Conservation (phyloP, 2,329 filamentous ascomycete genomes). For the Fusarium cicatricum region DNA sequence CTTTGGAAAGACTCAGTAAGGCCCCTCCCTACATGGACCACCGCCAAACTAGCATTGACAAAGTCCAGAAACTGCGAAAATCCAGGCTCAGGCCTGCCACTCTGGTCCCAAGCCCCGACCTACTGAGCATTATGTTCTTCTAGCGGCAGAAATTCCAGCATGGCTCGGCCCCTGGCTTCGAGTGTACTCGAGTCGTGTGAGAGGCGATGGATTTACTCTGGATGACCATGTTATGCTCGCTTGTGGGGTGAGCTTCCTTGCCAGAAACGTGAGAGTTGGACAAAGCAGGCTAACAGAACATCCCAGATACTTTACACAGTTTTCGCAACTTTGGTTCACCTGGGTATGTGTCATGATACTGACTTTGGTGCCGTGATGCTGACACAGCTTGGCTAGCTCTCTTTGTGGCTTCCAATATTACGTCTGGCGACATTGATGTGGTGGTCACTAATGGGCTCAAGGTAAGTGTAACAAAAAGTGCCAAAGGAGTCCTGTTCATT, state of each 20-base stretch:
- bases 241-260: slow-evolving; percentile 42
- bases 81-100: slow-evolving; percentile 47
- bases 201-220: slow-evolving; percentile 41
- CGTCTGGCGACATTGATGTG: slow-evolving; percentile 6
- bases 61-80: slow-evolving; percentile 42
- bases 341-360: slow-evolving; percentile 5
- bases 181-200: slow-evolving; percentile 49
- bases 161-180: slow-evolving; percentile 47
- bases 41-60: slow-evolving; percentile 2
- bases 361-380: not conserved
- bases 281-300: slow-evolving; percentile 1
- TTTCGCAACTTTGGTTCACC: slow-evolving; percentile 22
- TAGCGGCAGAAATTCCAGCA: slow-evolving; percentile 49
- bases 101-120: slow-evolving; percentile 44
- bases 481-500: not conserved
- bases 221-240: slow-evolving; percentile 53
- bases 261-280: too few relatives aligned
- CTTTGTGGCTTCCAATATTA: slow-evolving; percentile 5
- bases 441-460: slow-evolving; percentile 27
- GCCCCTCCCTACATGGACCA: not conserved
- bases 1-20: slow-evolving; percentile 35
- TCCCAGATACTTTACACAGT: slow-evolving; percentile 38
- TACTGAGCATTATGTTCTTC: slow-evolving; percentile 44
- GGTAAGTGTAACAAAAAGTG: slow-evolving; percentile 9
- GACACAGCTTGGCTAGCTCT: slow-evolving; percentile 13